Evolutionary conservation across 306 rosid species (phyloP).

Genomic region (Castanospermum australe): DNA sequence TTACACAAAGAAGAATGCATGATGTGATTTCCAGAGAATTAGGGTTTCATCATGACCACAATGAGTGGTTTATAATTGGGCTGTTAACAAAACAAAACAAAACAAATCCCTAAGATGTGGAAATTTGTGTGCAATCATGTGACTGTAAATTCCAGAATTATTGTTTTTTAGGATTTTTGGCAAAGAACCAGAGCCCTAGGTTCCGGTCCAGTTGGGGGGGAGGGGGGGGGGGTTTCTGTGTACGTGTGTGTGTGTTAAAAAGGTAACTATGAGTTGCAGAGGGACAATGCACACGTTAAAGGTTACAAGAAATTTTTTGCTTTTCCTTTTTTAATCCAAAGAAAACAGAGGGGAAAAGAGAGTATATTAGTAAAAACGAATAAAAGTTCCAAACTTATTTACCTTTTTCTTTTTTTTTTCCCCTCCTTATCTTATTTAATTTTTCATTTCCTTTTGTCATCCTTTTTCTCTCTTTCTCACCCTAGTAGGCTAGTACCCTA

Average conservation of each 20-base stretch:
- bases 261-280: slow-evolving; percentile 47
- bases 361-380: slow-evolving; percentile 29
- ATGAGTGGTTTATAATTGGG: slow-evolving; percentile 53
- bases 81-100: slow-evolving; percentile 30
- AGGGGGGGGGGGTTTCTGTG: slow-evolving; percentile 25
- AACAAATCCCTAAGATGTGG: slow-evolving; percentile 55
- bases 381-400: slow-evolving; percentile 36
- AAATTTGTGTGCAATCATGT: slow-evolving; percentile 51
- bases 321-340: slow-evolving; percentile 35
- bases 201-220: slow-evolving; percentile 41
- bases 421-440: slow-evolving; percentile 30
- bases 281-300: slow-evolving; percentile 68
- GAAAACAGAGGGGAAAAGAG: slow-evolving; percentile 5
- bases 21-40: slow-evolving; percentile 57
- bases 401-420: slow-evolving; percentile 24
- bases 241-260: slow-evolving; percentile 37
- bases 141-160: slow-evolving; percentile 26
- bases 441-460: slow-evolving; percentile 31
- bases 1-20: slow-evolving; percentile 40
- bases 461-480: slow-evolving; percentile 42
- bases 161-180: slow-evolving; percentile 20
- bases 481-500: slow-evolving; percentile 35
- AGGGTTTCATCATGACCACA: slow-evolving; percentile 50
- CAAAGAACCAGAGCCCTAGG: slow-evolving; percentile 44
- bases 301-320: slow-evolving; percentile 25